Evolutionary conservation across 2,329 filamentous ascomycete species (phyloP).

Genomic region (Colletotrichum tofieldiae): DNA sequence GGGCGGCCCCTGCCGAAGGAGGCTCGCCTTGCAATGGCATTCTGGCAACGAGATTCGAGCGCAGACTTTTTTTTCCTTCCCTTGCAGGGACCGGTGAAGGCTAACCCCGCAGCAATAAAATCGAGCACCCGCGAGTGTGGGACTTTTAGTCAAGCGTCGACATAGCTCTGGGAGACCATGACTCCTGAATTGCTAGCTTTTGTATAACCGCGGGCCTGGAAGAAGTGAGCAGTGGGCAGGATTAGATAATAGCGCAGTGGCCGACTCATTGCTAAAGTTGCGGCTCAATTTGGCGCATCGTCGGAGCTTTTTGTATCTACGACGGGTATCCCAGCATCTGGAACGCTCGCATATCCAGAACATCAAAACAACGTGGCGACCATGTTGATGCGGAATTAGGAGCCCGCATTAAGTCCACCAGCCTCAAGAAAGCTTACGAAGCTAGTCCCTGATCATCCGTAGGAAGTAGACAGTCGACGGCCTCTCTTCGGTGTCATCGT

Average conservation of each 20-base stretch:
- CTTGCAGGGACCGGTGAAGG: constrained; percentile 16
- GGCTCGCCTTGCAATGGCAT: neutral
- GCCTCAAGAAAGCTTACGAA: neutral
- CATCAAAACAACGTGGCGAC: constrained; percentile 31
- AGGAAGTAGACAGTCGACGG: neutral
- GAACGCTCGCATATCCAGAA: neutral
- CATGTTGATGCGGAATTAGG: constrained; percentile 6
- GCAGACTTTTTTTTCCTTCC: neutral
- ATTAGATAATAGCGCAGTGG: constrained; percentile 29
- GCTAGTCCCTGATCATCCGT: neutral
- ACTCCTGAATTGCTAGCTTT: neutral
- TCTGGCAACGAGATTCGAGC: neutral
- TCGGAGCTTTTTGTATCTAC: neutral
- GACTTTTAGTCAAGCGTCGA: constrained; percentile 31
- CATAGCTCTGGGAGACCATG: constrained; percentile 12
- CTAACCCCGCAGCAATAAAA: neutral
- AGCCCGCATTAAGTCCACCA: neutral
- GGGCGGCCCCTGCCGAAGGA: constrained; percentile 23
- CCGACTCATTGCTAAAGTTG: constrained; percentile 22
- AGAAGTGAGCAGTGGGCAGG: neutral
- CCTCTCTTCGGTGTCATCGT: constrained; percentile 21
- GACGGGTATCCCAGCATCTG: constrained; percentile 7
- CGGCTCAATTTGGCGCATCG: constrained; percentile 27
- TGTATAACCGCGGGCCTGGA: constrained; percentile 5
- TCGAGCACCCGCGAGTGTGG: constrained; percentile 10